Conservation (phyloP, 257 asterid genomes). For the Nicotiana tomentosiformis region DNA sequence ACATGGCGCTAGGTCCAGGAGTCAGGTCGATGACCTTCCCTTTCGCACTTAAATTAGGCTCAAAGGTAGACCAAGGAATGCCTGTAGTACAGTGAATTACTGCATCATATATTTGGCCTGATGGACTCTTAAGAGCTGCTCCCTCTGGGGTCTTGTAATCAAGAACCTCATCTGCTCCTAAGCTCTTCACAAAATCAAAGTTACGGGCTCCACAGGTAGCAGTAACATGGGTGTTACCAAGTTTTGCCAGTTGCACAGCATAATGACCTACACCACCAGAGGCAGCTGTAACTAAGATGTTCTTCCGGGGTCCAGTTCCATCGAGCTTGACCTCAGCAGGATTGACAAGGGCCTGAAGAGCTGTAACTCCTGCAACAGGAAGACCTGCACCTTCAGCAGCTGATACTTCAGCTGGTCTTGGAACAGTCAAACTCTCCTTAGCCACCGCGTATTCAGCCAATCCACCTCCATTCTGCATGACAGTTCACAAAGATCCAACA, state of each 20-base stretch:
- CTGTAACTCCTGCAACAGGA: constrained; percentile 55
- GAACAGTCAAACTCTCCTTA: constrained; percentile 40
- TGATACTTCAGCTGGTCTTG: constrained; percentile 46
- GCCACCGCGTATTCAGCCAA: constrained; percentile 56
- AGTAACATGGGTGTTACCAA: constrained; percentile 60
- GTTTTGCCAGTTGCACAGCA: constrained; percentile 69
- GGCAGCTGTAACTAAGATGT: constrained; percentile 62
- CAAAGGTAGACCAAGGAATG: constrained; percentile 51
- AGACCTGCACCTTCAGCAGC: constrained; percentile 56
- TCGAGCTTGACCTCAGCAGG: constrained; percentile 40
- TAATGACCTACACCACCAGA: constrained; percentile 80
- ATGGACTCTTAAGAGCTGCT: constrained; percentile 54
- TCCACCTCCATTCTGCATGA: constrained; percentile 56
- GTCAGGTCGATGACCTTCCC: constrained; percentile 57
- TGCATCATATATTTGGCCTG: constrained; percentile 52
- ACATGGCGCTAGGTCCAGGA: constrained; percentile 36
- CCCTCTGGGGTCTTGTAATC: constrained; percentile 69
- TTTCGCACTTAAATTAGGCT: constrained; percentile 33
- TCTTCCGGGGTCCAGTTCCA: constrained; percentile 33
- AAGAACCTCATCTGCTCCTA: constrained; percentile 77
- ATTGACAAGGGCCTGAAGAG: constrained; percentile 41
- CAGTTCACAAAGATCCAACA: neutral
- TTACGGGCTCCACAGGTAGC: constrained; percentile 84
- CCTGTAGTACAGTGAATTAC: constrained; percentile 52
- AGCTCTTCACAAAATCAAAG: constrained; percentile 43